A percentile compares a stretch with the other conserved stretches of the same genome.
These are phyloP conservation scores for Garcia nutans DNA, from an alignment of 345 rosid genomes.

Conservation along the genomic window DNA sequence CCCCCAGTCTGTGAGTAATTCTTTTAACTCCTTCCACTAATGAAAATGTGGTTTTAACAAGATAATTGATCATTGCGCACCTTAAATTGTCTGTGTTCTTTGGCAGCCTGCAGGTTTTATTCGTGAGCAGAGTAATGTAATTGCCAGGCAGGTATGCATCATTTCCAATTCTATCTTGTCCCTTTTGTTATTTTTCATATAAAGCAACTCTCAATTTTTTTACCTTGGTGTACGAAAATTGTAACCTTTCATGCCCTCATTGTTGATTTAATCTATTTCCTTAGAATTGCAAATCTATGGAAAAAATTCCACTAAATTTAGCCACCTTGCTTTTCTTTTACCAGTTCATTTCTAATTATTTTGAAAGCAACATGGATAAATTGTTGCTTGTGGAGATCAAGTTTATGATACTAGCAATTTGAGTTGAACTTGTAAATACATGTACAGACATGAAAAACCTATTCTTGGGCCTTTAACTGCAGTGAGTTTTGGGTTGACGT, in stretches of 20 bases:
- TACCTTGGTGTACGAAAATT: not conserved
- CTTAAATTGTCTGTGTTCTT: conserved; percentile 17
- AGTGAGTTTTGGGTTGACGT: too few species aligned
- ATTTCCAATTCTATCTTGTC: not conserved
- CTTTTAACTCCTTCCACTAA: not conserved
- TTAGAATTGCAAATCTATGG: not conserved
- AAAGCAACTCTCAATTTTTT: not conserved
- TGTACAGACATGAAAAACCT: not conserved
- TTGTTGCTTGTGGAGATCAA: not conserved
- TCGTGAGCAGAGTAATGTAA: conserved; percentile 71
- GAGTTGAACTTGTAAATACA: not conserved
- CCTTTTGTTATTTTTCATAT: not conserved
- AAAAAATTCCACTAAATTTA: not conserved
- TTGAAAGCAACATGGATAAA: not conserved
- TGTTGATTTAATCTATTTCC: conserved; percentile 1
- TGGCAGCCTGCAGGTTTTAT: conserved; percentile 88
- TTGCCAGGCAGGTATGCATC: conserved; percentile 72
- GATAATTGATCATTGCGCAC: conserved; percentile 2
- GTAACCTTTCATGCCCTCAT: not conserved
- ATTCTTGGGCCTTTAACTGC: not conserved
- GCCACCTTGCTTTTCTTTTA: not conserved
- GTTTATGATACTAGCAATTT: not conserved
- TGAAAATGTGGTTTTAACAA: conserved; percentile 2
- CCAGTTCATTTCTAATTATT: not conserved
- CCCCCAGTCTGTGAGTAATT: conserved; percentile 66